These are phyloP conservation scores for Kwoniella sp. DNA, from an alignment of 768 basidiomycete genomes.

Conservation along the genomic window DNA sequence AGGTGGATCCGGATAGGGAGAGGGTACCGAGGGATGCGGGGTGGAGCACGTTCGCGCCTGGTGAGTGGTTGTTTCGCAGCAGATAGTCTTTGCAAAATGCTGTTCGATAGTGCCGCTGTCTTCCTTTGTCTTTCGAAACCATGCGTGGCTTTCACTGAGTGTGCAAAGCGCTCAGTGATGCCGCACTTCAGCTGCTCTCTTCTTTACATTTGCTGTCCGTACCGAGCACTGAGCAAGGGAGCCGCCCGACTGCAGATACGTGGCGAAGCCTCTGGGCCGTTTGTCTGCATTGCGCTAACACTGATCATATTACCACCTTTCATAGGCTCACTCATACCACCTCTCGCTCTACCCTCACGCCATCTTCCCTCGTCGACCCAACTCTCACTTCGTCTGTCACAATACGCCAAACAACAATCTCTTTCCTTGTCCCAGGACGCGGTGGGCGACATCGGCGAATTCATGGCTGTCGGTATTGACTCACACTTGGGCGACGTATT, in stretches of 20 bases:
- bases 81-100: neutral
- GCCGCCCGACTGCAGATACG: too few relatives aligned
- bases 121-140: too few relatives aligned
- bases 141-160: too few relatives aligned
- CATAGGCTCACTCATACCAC: constrained; percentile 28
- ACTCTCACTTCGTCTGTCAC: constrained; percentile 31
- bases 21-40: constrained; percentile 19
- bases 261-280: too few relatives aligned
- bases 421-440: constrained; percentile 34
- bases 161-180: too few relatives aligned
- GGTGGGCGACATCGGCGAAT: constrained; percentile 39
- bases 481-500: constrained; percentile 37
- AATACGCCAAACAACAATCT: constrained; percentile 32
- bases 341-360: constrained; percentile 23
- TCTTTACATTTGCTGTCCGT: too few relatives aligned
- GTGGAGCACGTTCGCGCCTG: constrained; percentile 20
- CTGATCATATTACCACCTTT: too few relatives aligned
- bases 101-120: neutral
- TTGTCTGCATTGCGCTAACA: constrained; percentile 8
- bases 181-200: too few relatives aligned
- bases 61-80: constrained; percentile 17
- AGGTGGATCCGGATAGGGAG: constrained; percentile 25
- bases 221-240: too few relatives aligned
- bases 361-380: constrained; percentile 41
- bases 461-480: constrained; percentile 47